Base-by-base conservation (phyloP, 805 yeast genomes). In the Isabelozyma rhagii region DNA sequence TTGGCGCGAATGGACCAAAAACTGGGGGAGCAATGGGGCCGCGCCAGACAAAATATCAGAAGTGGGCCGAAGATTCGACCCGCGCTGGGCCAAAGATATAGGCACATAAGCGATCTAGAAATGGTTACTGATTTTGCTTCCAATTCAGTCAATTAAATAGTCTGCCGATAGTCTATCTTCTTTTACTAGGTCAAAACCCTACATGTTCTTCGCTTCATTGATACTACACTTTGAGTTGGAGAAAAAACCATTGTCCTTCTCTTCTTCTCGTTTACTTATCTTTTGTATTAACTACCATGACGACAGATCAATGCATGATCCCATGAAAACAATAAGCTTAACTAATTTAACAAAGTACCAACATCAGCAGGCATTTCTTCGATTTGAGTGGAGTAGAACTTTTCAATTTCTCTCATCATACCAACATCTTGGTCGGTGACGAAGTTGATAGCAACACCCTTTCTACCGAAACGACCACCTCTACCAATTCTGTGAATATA, bases 401-500 rank as follows among this genome's bases (percentile, higher is more conserved):
- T 85, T 77, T 93, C 97, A 57, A 94, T 84, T 69, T 88, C 96
- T 67, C 87, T 84, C 76, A 92, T 77, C 66, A 80, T 80, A 56
- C 80, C 78, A 56, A 79, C 79, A 68, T 93, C 97, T 49, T 84
- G 84, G 55, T 78, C 80, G 46, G 98, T 92, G 61, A 92, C 85
- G 65, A 93, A 88, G 79, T 92, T 94, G 68, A 93, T 88, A 54
- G 98, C 97, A 55, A 89, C 93, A 79, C 99, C 99, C 77, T 92
- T 93, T 73, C 99, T 84, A 69, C 99, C 99, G 79, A 93, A 93
- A 73, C 99, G 85, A 65, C 99, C 99, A 61, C 96, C 89, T 77
- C 99, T 85, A 72, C 99, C 99, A 64, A 93, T 96, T 77, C 99
- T 83, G 77, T 93, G 99, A 64, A 93, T 87, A 71, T 94, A 93